Evolutionary conservation across 805 yeast species (phyloP), one percentile per base, ranked within the genome.

Genomic region (Yamadazyma takamatsuzukensis): DNA sequence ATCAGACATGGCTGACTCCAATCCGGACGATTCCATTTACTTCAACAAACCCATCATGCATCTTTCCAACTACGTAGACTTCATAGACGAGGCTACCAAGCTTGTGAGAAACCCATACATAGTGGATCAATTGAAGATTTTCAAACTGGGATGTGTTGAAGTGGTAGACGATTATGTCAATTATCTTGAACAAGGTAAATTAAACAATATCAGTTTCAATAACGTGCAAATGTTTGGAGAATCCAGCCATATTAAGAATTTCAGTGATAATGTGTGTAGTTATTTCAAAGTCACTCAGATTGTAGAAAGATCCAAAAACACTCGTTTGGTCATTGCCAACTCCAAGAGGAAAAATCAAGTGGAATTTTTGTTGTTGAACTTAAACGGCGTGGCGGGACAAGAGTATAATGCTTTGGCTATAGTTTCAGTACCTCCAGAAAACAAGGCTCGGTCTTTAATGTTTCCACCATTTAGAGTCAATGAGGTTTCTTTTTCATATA

Each of bases 391-490:
- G 11, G 41, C 45, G 5, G 28, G 41, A 21, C 36, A 36, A 27
- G n/a, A 22, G 5, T 59, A 45, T 39, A 60, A 65, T 36, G 55
- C 72, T 5, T 54, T 65, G 44, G 72, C 70, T 5, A 47, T 66
- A 10, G 43, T 65, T 30, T 41, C 48, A 3, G 36, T 54, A 12
- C 53, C 54, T 6, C 25, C 29, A n/a, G 44, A 41, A 14, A 27
- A 28, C 6, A 41, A 34, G 3, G 37, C 56, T 1, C 48, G 71
- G 17, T 54, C 60, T 7, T 54, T 66, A 21, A 34, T 66, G 40
- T 65, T 47, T 40, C 71, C 72, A 6, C 72, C 72, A 2, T 65
- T 66, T 41, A 40, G 72, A 30, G 27, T 42, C 15, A 42, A 42
- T 21, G 47, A 42, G 15, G 34, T 42, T 15, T 36, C 38, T 10